Percentiles rank a stretch among this genome's conserved stretches.
These are phyloP conservation scores for Aureobasidium sp. DNA, from an alignment of 2,329 filamentous ascomycete genomes.

Conservation along the genomic window DNA sequence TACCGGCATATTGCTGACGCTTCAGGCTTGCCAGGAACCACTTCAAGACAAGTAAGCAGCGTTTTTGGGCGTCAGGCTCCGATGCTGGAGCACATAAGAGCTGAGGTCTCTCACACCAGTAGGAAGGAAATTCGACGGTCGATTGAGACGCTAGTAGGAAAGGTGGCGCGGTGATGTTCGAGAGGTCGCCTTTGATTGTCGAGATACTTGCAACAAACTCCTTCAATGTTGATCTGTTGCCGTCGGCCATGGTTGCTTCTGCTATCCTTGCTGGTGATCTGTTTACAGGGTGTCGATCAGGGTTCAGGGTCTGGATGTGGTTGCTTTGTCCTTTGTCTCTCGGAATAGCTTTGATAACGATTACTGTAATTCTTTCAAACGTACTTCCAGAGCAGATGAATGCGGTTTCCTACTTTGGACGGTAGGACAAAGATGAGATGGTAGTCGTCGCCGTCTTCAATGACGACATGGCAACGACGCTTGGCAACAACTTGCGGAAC, in stretches of 20 bases:
- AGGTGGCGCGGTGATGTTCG: slow-evolving; percentile 42
- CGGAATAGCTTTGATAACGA: background rate
- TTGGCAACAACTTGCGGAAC: slow-evolving; percentile 1
- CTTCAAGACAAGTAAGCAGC: slow-evolving; percentile 42
- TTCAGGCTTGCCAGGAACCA: slow-evolving; percentile 43
- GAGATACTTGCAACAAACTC: slow-evolving; percentile 35
- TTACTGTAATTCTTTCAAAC: background rate
- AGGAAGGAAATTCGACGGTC: slow-evolving; percentile 41
- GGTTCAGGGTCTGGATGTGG: background rate
- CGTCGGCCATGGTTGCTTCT: background rate
- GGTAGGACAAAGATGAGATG: background rate
- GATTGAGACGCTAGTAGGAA: slow-evolving; percentile 40
- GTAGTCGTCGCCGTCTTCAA: slow-evolving; percentile 4
- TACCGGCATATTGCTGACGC: slow-evolving; percentile 43
- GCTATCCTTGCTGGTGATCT: background rate
- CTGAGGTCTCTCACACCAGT: slow-evolving; percentile 40
- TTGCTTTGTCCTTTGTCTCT: background rate
- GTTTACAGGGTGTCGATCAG: background rate
- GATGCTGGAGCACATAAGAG: slow-evolving; percentile 41
- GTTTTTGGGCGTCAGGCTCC: slow-evolving; percentile 33
- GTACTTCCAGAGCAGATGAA: background rate
- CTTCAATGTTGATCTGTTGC: slow-evolving; percentile 20
- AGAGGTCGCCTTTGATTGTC: slow-evolving; percentile 40
- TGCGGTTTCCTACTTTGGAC: too few relatives aligned
- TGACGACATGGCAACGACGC: slow-evolving; percentile 7